These are phyloP conservation scores for Aspergillus sclerotialis DNA, from an alignment of 2,329 filamentous ascomycete genomes.

Conservation along the genomic window DNA sequence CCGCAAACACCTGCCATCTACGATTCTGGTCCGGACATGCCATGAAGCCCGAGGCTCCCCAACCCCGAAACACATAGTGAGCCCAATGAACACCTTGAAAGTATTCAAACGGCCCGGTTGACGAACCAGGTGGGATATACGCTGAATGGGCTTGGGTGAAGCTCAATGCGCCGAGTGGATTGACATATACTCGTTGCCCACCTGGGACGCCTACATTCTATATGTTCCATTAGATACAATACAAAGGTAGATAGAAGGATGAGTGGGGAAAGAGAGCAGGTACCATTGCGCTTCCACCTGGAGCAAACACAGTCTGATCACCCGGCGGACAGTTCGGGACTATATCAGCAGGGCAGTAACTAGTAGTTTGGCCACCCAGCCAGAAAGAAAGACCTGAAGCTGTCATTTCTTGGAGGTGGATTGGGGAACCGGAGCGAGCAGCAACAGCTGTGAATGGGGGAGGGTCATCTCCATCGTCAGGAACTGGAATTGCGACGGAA, in stretches of 20 bases:
- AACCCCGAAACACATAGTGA: conserved; percentile 26
- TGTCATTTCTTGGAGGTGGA: conserved; percentile 43
- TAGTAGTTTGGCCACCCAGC: conserved; percentile 40
- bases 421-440: conserved; percentile 40
- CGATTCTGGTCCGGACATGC: conserved; percentile 32
- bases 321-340: conserved; percentile 37
- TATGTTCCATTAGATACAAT: conserved; percentile 13
- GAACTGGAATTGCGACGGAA: no score
- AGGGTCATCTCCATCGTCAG: no score
- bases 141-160: conserved; percentile 54
- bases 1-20: conserved; percentile 38
- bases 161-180: conserved; percentile 46
- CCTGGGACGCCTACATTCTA: conserved; percentile 52
- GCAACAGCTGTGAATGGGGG: no score
- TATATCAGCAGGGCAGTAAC: conserved; percentile 43
- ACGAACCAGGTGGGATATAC: conserved; percentile 45
- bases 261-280: conserved; percentile 9
- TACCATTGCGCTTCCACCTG: conserved; percentile 32
- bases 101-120: conserved; percentile 44
- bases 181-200: conserved; percentile 56
- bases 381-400: conserved; percentile 45
- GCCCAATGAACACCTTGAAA: conserved; percentile 17
- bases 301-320: conserved; percentile 41
- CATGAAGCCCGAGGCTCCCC: conserved; percentile 36
- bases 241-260: conserved; percentile 1